Percentiles rank a stretch among this genome's conserved stretches.
Evolutionary conservation across 2,329 filamentous ascomycete genomes (phyloP).

Genomic region (Coniochaeta sp.): DNA sequence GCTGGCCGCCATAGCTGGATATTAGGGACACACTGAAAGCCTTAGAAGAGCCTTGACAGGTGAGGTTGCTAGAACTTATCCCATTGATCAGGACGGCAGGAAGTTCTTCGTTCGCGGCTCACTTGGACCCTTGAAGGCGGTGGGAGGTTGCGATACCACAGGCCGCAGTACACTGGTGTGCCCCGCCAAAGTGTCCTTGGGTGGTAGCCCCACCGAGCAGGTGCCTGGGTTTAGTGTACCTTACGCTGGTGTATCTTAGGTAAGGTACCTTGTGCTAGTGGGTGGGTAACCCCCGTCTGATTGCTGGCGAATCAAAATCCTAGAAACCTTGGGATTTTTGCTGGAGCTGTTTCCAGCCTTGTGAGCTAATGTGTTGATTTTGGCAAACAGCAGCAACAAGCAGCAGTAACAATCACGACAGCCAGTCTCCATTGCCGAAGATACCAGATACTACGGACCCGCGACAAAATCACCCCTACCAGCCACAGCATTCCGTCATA

Average conservation of each 20-base stretch:
- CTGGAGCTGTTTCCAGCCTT: not conserved
- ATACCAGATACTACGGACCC: not conserved
- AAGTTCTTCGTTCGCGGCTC: not conserved
- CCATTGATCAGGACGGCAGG: not conserved
- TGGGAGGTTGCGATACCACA: not conserved
- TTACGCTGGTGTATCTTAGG: no score
- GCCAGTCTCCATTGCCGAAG: not conserved
- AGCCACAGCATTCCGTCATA: slow-evolving; percentile 6
- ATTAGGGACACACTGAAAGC: not conserved
- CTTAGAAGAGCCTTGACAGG: not conserved
- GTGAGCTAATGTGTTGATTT: slow-evolving; percentile 1
- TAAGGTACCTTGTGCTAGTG: no score
- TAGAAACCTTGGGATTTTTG: not conserved
- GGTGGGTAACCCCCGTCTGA: not conserved
- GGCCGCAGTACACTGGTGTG: no score
- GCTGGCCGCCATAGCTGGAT: slow-evolving; percentile 44
- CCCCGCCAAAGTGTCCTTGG: not conserved
- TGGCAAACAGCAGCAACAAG: not conserved
- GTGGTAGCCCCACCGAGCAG: not conserved
- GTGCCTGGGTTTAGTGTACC: no score
- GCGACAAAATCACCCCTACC: not conserved
- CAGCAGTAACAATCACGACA: not conserved
- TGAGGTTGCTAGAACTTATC: not conserved
- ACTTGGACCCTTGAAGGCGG: not conserved
- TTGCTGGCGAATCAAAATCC: not conserved